Evolutionary conservation across 2,329 filamentous ascomycete genomes (phyloP).

Genomic region (Colletotrichum horii): DNA sequence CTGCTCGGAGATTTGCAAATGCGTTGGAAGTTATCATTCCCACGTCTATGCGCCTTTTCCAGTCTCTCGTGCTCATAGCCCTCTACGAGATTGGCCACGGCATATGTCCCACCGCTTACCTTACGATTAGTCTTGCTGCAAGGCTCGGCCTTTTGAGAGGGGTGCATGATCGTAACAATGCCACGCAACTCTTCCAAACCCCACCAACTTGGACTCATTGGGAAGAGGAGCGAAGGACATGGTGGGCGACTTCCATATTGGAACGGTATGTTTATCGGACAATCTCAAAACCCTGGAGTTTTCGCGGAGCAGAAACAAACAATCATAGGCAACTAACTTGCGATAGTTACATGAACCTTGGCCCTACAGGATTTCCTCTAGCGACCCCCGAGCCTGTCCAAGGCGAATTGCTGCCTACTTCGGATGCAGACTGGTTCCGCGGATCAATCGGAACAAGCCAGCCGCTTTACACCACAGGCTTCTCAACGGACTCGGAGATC

Average conservation of each 20-base stretch:
- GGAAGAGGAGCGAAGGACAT: conserved; percentile 36
- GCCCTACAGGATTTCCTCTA: conserved; percentile 26
- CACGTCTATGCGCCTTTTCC: conserved; percentile 29
- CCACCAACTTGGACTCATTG: conserved; percentile 30
- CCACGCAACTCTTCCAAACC: conserved; percentile 30
- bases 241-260: conserved; percentile 37
- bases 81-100: conserved; percentile 39
- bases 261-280: conserved; percentile 30
- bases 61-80: conserved; percentile 31
- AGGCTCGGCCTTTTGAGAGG: conserved; percentile 23
- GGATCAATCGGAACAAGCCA: conserved; percentile 31
- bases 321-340: not conserved
- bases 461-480: conserved; percentile 20
- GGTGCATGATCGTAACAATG: conserved; percentile 28
- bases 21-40: conserved; percentile 26
- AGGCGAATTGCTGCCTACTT: conserved; percentile 30
- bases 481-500: conserved; percentile 15
- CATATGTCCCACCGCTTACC: conserved; percentile 36
- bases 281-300: not conserved
- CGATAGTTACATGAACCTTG: conserved; percentile 26
- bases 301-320: not conserved
- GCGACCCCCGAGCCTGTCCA: conserved; percentile 29
- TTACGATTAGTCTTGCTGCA: conserved; percentile 29
- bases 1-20: conserved; percentile 19
- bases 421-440: conserved; percentile 30